Conservation (phyloP, 176 grass and related monocot species). For the Bothriochloa decipiens region DNA sequence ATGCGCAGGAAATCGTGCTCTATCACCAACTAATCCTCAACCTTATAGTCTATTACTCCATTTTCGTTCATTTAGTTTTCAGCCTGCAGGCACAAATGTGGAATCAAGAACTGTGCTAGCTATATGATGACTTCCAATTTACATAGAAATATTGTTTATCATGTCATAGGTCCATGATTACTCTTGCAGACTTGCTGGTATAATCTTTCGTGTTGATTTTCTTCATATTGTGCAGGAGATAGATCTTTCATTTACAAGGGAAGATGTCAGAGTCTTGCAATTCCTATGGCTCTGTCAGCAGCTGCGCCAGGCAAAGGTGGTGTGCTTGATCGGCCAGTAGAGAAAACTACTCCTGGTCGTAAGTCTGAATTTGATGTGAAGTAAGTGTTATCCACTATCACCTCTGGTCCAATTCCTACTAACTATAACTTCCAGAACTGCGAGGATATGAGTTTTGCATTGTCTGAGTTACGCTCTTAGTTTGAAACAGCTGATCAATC, state of each 20-base stretch:
- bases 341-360: slow-evolving; percentile 83
- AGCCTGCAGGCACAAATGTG: background rate
- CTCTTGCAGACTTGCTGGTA: background rate
- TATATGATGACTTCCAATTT: slow-evolving; percentile 15
- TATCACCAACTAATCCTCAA: background rate
- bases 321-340: slow-evolving; percentile 83
- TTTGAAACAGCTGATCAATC: background rate
- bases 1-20: background rate
- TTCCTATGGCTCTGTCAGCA: slow-evolving; percentile 57
- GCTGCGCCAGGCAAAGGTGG: slow-evolving; percentile 86
- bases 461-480: background rate
- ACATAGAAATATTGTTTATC: slow-evolving; percentile 5
- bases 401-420: background rate
- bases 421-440: slow-evolving; percentile 7
- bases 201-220: slow-evolving; percentile 20
- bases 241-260: slow-evolving; percentile 51
- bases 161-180: background rate
- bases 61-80: slow-evolving; percentile 1
- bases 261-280: slow-evolving; percentile 46
- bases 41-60: background rate
- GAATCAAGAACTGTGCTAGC: background rate
- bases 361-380: slow-evolving; percentile 88
- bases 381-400: slow-evolving; percentile 39
- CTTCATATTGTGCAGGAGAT: slow-evolving; percentile 59
- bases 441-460: background rate